Evolutionary conservation across 768 basidiomycete species (phyloP).

Genomic region (Leccinum rimulosum): DNA sequence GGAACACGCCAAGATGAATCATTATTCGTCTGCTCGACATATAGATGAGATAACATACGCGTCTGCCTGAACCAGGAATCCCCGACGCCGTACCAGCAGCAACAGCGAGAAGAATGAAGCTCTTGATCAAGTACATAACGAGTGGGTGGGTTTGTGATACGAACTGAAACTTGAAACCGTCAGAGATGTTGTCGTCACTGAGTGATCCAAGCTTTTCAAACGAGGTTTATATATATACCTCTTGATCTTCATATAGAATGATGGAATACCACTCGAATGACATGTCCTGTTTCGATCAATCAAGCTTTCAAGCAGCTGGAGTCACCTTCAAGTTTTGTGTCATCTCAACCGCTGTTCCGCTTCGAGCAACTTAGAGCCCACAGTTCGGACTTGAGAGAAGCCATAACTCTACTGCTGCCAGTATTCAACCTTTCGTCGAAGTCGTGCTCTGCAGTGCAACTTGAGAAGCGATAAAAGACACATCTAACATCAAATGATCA

Average conservation of each 20-base stretch:
- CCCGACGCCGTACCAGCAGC: neutral
- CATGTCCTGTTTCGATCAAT: too few species aligned
- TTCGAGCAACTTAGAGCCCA: too few species aligned
- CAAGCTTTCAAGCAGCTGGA: too few species aligned
- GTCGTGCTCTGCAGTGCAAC: too few species aligned
- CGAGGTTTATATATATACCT: neutral
- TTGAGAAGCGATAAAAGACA: too few species aligned
- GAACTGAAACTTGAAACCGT: neutral
- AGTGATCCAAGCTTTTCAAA: neutral
- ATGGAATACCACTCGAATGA: neutral
- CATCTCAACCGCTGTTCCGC: too few species aligned
- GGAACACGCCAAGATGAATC: neutral
- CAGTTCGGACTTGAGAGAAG: too few species aligned
- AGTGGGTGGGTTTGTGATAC: neutral
- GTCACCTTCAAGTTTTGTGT: too few species aligned
- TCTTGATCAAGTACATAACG: neutral
- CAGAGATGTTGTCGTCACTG: neutral
- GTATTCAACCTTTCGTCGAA: too few species aligned
- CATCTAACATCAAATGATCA: too few species aligned
- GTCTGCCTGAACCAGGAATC: neutral
- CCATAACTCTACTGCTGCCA: too few species aligned
- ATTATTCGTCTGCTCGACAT: neutral
- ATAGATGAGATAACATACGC: neutral
- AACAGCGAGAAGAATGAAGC: neutral
- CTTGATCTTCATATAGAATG: neutral